Evolutionary conservation across 768 basidiomycete species (phyloP).

Genomic region (Clitopilus hobsonii): DNA sequence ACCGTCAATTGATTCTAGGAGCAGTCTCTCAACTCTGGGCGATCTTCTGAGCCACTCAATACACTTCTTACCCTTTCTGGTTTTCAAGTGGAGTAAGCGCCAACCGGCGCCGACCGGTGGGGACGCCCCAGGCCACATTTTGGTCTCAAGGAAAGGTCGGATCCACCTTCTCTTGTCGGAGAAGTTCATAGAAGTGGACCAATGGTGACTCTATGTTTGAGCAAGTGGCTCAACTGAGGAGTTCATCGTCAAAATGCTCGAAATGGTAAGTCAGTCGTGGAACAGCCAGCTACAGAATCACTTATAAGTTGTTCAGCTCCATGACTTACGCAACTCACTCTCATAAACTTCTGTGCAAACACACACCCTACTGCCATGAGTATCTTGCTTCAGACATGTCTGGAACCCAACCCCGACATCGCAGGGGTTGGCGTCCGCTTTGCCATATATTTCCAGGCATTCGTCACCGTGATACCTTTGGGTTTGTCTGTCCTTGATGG

Average conservation of each 20-base stretch:
- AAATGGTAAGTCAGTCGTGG: background rate
- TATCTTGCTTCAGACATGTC: background rate
- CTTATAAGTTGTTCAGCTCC: background rate
- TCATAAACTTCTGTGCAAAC: background rate
- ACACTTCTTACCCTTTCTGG: no score
- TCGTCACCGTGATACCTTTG: conserved; percentile 17
- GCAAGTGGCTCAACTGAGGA: background rate
- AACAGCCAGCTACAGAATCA: no score
- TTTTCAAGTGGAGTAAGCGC: no score
- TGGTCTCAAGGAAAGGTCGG: background rate
- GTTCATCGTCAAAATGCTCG: background rate
- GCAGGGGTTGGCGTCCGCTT: conserved; percentile 20
- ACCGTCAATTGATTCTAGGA: no score
- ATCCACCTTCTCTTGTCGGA: background rate
- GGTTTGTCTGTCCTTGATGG: conserved; percentile 14
- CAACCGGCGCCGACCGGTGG: no score
- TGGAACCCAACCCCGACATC: conserved; percentile 11
- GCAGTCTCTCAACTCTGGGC: no score
- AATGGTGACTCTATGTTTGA: background rate
- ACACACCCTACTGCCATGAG: background rate
- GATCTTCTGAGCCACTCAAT: no score
- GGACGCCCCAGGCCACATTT: no score
- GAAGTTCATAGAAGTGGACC: background rate
- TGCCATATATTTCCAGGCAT: conserved; percentile 20
- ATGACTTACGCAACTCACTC: background rate